phyloP scores from a whole-genome alignment of 441 rosid genomes.

The Adansonia rubrostipa region DNA sequence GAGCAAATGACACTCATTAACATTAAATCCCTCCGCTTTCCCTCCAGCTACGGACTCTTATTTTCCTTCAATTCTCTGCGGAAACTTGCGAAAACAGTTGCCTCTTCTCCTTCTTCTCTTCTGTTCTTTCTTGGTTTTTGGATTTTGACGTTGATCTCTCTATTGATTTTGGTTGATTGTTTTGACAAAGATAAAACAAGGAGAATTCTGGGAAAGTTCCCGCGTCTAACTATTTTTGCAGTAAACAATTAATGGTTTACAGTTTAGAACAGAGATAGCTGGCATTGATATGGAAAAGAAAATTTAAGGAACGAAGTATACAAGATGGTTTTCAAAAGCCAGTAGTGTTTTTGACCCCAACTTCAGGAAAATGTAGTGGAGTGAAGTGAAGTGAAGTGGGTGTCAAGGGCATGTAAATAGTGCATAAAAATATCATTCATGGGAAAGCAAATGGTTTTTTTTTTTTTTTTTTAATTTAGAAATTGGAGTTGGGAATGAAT shows the following conservation, averaged over 20 bases:
- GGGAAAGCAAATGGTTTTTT: conserved; percentile 12
- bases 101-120: conserved; percentile 22
- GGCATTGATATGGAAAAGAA: conserved; percentile 43
- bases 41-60: conserved; percentile 66
- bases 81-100: conserved; percentile 23
- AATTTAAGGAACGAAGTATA: background rate
- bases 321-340: background rate
- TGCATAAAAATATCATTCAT: conserved; percentile 37
- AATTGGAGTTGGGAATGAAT: conserved; percentile 30
- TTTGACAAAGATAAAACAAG: conserved; percentile 39
- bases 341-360: background rate
- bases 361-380: no score
- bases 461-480: conserved; percentile 20
- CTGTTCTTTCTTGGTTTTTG: conserved; percentile 33
- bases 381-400: background rate
- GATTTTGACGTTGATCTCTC: conserved; percentile 28
- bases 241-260: conserved; percentile 29
- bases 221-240: conserved; percentile 17
- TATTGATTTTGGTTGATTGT: conserved; percentile 33
- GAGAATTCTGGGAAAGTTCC: conserved; percentile 29
- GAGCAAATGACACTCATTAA: conserved; percentile 80
- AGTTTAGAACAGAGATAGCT: conserved; percentile 38
- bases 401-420: background rate
- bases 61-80: conserved; percentile 38
- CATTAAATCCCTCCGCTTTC: conserved; percentile 76